These are phyloP conservation scores for Phalaenopsis equestris DNA, from an alignment of 106 monocot genomes.

Conservation along the genomic window DNA sequence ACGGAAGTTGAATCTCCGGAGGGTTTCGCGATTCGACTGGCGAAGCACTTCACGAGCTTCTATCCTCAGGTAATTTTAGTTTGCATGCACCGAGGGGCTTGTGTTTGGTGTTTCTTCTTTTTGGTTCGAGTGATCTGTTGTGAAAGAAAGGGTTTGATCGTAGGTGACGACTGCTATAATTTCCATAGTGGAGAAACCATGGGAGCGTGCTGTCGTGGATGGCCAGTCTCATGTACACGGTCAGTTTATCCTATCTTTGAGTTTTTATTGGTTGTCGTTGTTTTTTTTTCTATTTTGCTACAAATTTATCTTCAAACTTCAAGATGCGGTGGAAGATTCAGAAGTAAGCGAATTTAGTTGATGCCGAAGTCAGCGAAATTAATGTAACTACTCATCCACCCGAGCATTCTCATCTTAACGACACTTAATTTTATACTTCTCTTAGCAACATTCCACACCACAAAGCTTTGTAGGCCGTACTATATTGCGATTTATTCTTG, in stretches of 20 bases:
- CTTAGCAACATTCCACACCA: too few relatives aligned
- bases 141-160: not conserved
- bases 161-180: conserved; percentile 63
- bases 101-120: not conserved
- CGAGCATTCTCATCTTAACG: too few relatives aligned
- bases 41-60: conserved; percentile 60
- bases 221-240: conserved; percentile 72
- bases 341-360: not conserved
- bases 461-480: too few relatives aligned
- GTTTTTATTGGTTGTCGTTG: not conserved
- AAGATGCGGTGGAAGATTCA: not conserved
- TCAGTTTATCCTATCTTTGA: conserved; percentile 10
- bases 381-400: too few relatives aligned
- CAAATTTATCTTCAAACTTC: not conserved
- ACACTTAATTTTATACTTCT: too few relatives aligned
- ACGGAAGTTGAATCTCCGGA: conserved; percentile 53
- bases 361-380: too few relatives aligned
- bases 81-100: not conserved
- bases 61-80: conserved; percentile 60
- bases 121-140: conserved; percentile 6
- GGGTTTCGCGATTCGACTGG: conserved; percentile 65
- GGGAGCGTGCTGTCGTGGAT: conserved; percentile 66
- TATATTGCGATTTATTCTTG: too few relatives aligned
- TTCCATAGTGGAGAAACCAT: conserved; percentile 74
- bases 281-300: not conserved